phyloP scores from a whole-genome alignment of 2,329 filamentous ascomycete genomes.

The Aureobasidium sp. region DNA sequence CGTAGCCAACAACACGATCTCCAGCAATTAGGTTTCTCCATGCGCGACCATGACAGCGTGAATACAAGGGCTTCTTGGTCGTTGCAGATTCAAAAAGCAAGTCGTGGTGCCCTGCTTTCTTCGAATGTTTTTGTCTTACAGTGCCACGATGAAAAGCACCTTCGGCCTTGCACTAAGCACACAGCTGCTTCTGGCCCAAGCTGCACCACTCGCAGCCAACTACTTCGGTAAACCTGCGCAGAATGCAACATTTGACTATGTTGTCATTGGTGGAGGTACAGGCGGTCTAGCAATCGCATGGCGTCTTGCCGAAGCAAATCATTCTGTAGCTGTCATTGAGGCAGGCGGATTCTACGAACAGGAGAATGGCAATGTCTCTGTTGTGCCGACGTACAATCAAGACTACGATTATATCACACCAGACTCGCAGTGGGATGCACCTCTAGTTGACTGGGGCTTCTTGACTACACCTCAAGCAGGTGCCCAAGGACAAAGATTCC shows the following conservation, averaged over 20 bases:
- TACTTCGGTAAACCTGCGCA: background rate
- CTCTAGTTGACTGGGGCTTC: slow-evolving; percentile 23
- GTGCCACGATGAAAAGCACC: background rate
- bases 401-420: background rate
- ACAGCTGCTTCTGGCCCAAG: background rate
- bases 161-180: background rate
- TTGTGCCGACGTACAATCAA: slow-evolving; percentile 5
- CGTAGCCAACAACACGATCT: background rate
- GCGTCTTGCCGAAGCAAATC: slow-evolving; percentile 14
- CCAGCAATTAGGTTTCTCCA: background rate
- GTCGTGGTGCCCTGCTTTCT: background rate
- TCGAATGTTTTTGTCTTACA: background rate
- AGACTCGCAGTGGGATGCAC: slow-evolving; percentile 15
- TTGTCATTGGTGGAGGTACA: slow-evolving; percentile 18
- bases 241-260: slow-evolving; percentile 18
- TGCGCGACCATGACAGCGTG: background rate
- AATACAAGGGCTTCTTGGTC: background rate
- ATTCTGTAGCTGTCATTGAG: slow-evolving; percentile 19
- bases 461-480: slow-evolving; percentile 18
- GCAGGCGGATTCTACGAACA: slow-evolving; percentile 20
- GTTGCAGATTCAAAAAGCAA: background rate
- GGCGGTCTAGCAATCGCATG: slow-evolving; percentile 17
- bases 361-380: slow-evolving; percentile 16
- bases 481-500: slow-evolving; percentile 11
- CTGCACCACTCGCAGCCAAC: background rate